Evolutionary conservation across 2,329 filamentous ascomycete genomes (phyloP), one percentile per base, ranked within the genome.

Genomic region (Fusarium albosuccineum): DNA sequence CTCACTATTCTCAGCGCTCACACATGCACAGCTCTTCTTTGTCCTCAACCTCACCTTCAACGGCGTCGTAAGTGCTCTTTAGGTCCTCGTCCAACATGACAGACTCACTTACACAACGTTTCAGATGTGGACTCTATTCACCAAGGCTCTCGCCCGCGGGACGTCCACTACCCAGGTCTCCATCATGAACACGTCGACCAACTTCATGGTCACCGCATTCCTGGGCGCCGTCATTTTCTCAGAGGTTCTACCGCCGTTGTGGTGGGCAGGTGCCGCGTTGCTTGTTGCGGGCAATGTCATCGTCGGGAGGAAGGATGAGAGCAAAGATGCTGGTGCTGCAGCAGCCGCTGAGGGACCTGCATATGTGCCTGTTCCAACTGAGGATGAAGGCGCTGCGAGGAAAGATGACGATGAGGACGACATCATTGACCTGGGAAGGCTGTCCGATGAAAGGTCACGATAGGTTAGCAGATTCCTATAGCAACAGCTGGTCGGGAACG

Each of bases 61-160:
- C 73, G 91, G 87, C 53, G 82, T 93, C 13, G 86, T 89, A 77
- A 79, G 85, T 80, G 10, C 6, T 9, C 10, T 14, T 1, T 5
- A 10, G 7, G 16, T n/a, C 8, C 17, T 37, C 22, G 6, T 9
- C 34, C 40, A 26, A 41, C 14, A 39, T 39, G 27, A 33, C 9
- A 16, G 36, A 42, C 56, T 41, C 9, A 42, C 61, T 55, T n/a
- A 62, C 42, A 41, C 17, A 22, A 14, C 11, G 51, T 22, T 37
- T 5, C 45, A 87, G 78, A 95, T 95, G 92, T 95, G 92, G 92
- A 89, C 90, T 0, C 85, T 95, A 48, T 95, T 94, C 81, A 95
- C 92, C 7, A 86, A 88, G 50, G 92, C 92, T 53, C 86, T 95
- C n/a, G 88, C 91, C 0, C 85, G 87, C 16, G 91, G 91, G 13